Evolutionary conservation across 2,329 filamentous ascomycete genomes (phyloP), one percentile per base, ranked within the genome.

Genomic region (Neonectria punicea): DNA sequence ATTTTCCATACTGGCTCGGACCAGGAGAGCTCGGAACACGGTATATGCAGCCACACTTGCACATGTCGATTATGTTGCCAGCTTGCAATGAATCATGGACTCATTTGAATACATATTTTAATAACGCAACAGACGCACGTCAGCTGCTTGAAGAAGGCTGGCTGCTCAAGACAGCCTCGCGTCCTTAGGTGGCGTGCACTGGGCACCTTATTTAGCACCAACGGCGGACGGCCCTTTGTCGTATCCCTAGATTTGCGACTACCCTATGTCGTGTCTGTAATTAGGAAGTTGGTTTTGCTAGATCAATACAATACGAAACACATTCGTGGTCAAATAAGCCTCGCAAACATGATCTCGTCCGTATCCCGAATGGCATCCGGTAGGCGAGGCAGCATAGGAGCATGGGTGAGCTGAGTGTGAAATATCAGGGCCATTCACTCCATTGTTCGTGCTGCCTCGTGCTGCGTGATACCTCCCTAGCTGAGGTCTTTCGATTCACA

Each of bases 301-400:
- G 72, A 76, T 73, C 58, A 77, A 77, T 77, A 77, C 67, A 76
- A 56, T 77, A 77, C 67, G 75, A 56, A 67, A 51, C 58, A 60
- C 67, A 61, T 68, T 72, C 53, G 51, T 28, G 66, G 61, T 62
- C 61, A 53, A 53, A 61, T 34, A 34, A 58, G 67, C 62, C 67
- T 64, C 51, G 13, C 46, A 51, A 39, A 32, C n/a, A 51, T 32
- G 10, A 18, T 34, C 25, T 34, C 18, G 5, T 34, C n/a, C 30
- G 30, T 51, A 34, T 14, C 13, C n/a, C n/a, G 2, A 11, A 34
- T 18, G n/a, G 13, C 5, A 28, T 32, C 28, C 47, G 28, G n/a
- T 10, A 32, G 25, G 4, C 16, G 28, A 7, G 9, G 25, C 7
- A 36, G 5, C 25, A 25, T 6, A 25, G 25, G 25, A 25, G 25